Conservation (phyloP, 1,284 basidiomycete species). For the Grifola frondosa region DNA sequence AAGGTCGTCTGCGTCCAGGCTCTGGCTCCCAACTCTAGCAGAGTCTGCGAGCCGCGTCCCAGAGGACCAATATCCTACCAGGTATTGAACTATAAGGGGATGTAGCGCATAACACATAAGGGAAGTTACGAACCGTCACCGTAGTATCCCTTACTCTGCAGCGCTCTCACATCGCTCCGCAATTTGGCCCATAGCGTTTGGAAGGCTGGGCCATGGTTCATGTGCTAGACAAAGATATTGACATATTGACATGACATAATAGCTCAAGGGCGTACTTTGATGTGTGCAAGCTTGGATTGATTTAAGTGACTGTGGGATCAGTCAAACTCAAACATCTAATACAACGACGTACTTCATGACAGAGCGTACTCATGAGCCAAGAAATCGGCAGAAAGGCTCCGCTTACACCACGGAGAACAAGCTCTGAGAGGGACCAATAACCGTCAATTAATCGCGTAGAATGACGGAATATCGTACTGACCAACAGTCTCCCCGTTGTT, state of each 20-base stretch:
- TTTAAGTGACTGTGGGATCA: not conserved
- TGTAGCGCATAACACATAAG: slow-evolving; percentile 2
- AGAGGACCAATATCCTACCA: slow-evolving; percentile 75
- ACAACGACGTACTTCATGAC: slow-evolving; percentile 64
- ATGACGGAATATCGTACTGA: slow-evolving; percentile 35
- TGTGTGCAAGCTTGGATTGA: slow-evolving; percentile 66
- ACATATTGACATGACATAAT: too few species aligned
- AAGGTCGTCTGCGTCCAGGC: slow-evolving; percentile 52
- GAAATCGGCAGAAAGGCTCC: slow-evolving; percentile 60
- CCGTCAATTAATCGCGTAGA: not conserved
- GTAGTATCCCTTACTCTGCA: slow-evolving; percentile 73
- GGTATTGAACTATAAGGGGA: slow-evolving; percentile 4
- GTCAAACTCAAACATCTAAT: not conserved
- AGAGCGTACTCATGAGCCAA: slow-evolving; percentile 77
- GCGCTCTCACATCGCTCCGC: slow-evolving; percentile 58
- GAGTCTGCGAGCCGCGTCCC: slow-evolving; percentile 69
- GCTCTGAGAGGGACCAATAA: slow-evolving; percentile 42
- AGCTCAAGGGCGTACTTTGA: slow-evolving; percentile 71
- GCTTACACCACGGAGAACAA: slow-evolving; percentile 63
- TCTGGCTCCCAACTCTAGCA: slow-evolving; percentile 47
- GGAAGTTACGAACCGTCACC: slow-evolving; percentile 59
- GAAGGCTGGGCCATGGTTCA: slow-evolving; percentile 74
- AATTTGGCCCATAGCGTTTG: slow-evolving; percentile 71
- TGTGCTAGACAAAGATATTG: slow-evolving; percentile 53
- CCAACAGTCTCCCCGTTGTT: slow-evolving; percentile 76